Percentiles rank a stretch among this genome's conserved stretches.
These are phyloP conservation scores for Aspergillus nidulans DNA, from an alignment of 495 filamentous ascomycete species.

Conservation along the genomic window DNA sequence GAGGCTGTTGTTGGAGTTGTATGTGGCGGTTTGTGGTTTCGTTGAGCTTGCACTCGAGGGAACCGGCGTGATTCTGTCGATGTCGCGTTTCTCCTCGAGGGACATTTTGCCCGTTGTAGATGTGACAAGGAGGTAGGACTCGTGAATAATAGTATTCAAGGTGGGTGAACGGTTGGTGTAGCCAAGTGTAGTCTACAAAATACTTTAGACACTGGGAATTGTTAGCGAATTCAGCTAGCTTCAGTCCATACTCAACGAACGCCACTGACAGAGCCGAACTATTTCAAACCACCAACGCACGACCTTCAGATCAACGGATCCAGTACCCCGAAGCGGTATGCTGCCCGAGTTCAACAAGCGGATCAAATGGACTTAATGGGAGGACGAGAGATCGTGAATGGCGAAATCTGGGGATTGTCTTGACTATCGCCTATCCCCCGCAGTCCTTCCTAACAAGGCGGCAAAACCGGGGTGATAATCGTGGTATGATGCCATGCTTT, in stretches of 20 bases:
- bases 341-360: not conserved
- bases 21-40: not conserved
- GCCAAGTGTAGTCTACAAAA: too few relatives aligned
- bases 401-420: not conserved
- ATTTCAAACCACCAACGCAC: not conserved
- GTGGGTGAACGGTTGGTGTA: too few relatives aligned
- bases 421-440: not conserved
- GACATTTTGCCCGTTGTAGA: slow-evolving; percentile 5
- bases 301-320: not conserved
- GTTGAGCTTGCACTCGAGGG: not conserved
- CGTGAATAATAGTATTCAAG: too few relatives aligned
- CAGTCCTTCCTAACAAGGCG: not conserved
- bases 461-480: not conserved
- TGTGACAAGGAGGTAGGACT: too few relatives aligned
- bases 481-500: not conserved
- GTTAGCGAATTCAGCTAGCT: too few relatives aligned
- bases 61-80: slow-evolving; percentile 19
- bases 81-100: slow-evolving; percentile 14
- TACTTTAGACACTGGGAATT: too few relatives aligned
- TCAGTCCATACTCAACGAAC: too few relatives aligned
- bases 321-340: not conserved
- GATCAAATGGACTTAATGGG: not conserved
- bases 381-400: not conserved
- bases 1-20: not conserved
- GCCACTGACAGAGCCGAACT: not conserved